Evolutionary conservation across 352 stramenopile genomes (phyloP).

Genomic region (Globisporangium uncinulatum): DNA sequence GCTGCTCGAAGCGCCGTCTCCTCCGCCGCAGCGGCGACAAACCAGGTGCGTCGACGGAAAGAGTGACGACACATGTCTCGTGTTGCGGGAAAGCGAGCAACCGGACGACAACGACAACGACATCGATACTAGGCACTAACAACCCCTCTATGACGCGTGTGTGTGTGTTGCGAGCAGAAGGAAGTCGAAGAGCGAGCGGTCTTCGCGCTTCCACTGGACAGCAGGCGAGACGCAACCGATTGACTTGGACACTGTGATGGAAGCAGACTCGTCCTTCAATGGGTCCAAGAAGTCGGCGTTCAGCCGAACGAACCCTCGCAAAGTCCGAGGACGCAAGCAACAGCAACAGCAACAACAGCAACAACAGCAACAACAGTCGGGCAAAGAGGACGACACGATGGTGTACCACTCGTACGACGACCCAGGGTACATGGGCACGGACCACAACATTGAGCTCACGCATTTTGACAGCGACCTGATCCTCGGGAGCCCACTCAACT

Average conservation of each 20-base stretch:
- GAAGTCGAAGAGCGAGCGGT: slow-evolving; percentile 32
- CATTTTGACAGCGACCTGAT: slow-evolving; percentile 78
- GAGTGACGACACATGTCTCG: not conserved
- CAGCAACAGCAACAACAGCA: slow-evolving; percentile 22
- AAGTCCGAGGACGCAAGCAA: slow-evolving; percentile 25
- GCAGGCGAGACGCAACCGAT: slow-evolving; percentile 13
- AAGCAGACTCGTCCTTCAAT: slow-evolving; percentile 14
- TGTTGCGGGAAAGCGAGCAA: too few relatives aligned
- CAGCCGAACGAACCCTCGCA: slow-evolving; percentile 5
- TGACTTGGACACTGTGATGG: slow-evolving; percentile 19
- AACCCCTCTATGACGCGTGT: not conserved
- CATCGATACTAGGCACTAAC: too few relatives aligned
- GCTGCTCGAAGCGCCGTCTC: slow-evolving; percentile 67
- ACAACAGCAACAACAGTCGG: slow-evolving; percentile 16
- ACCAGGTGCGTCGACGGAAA: slow-evolving; percentile 36
- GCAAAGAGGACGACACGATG: slow-evolving; percentile 25
- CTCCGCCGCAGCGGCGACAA: slow-evolving; percentile 25
- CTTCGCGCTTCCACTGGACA: slow-evolving; percentile 22
- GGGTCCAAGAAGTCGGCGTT: slow-evolving; percentile 1
- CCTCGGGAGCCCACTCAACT: slow-evolving; percentile 66
- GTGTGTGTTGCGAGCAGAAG: slow-evolving; percentile 1
- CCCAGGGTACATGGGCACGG: slow-evolving; percentile 51
- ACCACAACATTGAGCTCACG: slow-evolving; percentile 47
- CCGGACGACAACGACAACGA: too few relatives aligned
- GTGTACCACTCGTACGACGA: slow-evolving; percentile 79